Conservation (phyloP, 1,139 yeast genomes). For the Saccharomyces pastorianus region DNA sequence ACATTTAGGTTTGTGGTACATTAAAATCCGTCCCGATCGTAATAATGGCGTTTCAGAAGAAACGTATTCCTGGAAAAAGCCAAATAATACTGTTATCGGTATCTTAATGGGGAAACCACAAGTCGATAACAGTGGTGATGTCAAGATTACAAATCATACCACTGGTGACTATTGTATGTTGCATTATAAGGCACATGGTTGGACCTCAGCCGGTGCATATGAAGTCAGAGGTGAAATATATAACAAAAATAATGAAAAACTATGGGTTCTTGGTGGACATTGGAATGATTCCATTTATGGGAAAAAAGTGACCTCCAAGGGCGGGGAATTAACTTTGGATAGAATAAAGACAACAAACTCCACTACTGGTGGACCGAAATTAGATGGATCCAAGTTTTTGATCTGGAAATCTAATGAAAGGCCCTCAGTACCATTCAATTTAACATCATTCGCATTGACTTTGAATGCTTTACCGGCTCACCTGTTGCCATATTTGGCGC, state of each 20-base stretch:
- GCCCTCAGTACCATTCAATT: conserved; percentile 80
- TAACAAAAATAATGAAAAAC: conserved; percentile 49
- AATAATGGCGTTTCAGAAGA: conserved; percentile 47
- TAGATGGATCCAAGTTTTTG: conserved; percentile 52
- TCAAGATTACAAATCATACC: conserved; percentile 76
- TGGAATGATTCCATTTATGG: conserved; percentile 90
- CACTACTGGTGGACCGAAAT: conserved; percentile 29
- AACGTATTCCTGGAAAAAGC: conserved; percentile 84
- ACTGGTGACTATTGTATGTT: conserved; percentile 78
- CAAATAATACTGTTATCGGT: conserved; percentile 89
- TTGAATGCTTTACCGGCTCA: conserved; percentile 64
- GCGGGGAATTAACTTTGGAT: conserved; percentile 13
- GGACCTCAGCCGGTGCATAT: conserved; percentile 89
- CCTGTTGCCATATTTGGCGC: conserved; percentile 61
- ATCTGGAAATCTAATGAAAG: conserved; percentile 88
- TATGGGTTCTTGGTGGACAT: conserved; percentile 79
- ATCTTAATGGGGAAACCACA: conserved; percentile 90
- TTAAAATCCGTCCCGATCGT: conserved; percentile 66
- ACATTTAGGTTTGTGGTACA: conserved; percentile 88
- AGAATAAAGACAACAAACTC: neutral
- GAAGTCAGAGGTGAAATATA: conserved; percentile 77
- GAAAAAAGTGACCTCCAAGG: conserved; percentile 39
- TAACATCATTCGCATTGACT: conserved; percentile 85
- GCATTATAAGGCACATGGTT: conserved; percentile 83
- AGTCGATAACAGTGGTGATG: conserved; percentile 88